A percentile compares a stretch with the other conserved stretches of the same genome.
Conservation (phyloP, 148 eudicot species). For the Diospyros lotus region DNA sequence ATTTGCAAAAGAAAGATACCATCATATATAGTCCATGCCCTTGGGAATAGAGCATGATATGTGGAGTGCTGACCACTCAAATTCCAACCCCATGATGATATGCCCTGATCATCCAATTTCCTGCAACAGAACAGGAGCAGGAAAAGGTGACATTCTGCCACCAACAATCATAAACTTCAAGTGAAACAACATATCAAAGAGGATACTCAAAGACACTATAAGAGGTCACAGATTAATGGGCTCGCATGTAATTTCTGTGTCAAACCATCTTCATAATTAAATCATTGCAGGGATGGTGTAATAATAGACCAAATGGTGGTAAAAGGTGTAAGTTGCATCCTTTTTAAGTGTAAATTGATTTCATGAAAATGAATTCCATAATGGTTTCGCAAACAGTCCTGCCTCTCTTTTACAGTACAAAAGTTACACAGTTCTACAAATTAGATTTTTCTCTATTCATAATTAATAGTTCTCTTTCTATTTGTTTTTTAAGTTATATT, state of each 20-base stretch:
- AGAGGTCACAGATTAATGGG: too few species aligned
- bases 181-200: not conserved
- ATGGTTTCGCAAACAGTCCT: too few species aligned
- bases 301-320: not conserved
- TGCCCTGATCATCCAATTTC: conserved; percentile 69
- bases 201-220: not conserved
- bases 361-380: not conserved
- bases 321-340: too few species aligned
- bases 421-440: too few species aligned
- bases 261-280: conserved; percentile 4
- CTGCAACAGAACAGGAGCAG: conserved; percentile 31
- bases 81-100: conserved; percentile 99
- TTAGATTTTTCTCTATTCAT: too few species aligned
- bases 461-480: too few species aligned
- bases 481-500: too few species aligned
- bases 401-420: too few species aligned
- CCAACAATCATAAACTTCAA: not conserved
- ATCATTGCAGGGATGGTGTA: not conserved
- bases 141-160: conserved; percentile 8
- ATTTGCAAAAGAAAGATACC: conserved; percentile 37
- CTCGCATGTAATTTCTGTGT: not conserved
- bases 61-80: conserved; percentile 95
- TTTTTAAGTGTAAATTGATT: conserved; percentile 1
- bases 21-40: conserved; percentile 99
- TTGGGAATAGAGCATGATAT: conserved; percentile 94